Evolutionary conservation across 2,329 filamentous ascomycete genomes (phyloP).

Genomic region (Aspergillus intermedius): DNA sequence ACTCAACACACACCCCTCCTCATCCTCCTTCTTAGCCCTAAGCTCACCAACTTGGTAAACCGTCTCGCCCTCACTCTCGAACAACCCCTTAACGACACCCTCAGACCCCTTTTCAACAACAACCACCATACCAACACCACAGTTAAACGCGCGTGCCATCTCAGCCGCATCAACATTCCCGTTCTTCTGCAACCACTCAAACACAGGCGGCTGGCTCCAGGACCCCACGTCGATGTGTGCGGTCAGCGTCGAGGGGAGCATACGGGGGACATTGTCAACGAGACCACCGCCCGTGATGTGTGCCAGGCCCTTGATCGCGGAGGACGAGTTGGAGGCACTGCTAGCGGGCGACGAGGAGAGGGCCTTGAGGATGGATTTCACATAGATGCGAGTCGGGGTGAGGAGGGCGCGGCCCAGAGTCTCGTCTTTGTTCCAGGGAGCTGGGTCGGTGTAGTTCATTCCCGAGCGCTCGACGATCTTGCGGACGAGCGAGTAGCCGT

Average conservation of each 20-base stretch:
- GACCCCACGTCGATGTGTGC: conserved; percentile 71
- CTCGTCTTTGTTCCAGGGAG: conserved; percentile 68
- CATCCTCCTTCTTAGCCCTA: conserved; percentile 47
- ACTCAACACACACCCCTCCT: conserved; percentile 57
- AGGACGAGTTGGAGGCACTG: conserved; percentile 49
- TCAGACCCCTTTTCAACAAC: conserved; percentile 64
- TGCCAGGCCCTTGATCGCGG: conserved; percentile 74
- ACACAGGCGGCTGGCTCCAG: conserved; percentile 73
- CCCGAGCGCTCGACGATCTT: conserved; percentile 72
- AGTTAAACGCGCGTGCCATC: conserved; percentile 92
- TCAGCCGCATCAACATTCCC: conserved; percentile 66
- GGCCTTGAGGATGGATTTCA: conserved; percentile 68
- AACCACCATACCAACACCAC: conserved; percentile 87
- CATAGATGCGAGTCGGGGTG: conserved; percentile 89
- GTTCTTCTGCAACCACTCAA: conserved; percentile 74
- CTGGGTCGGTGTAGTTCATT: conserved; percentile 62
- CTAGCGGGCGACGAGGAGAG: conserved; percentile 45
- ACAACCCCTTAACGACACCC: conserved; percentile 51
- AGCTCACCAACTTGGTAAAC: conserved; percentile 72
- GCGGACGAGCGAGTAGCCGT: conserved; percentile 94
- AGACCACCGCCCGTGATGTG: conserved; percentile 96
- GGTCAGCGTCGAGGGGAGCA: conserved; percentile 71
- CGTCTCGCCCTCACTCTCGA: conserved; percentile 65
- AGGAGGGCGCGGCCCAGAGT: conserved; percentile 73
- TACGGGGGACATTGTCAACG: conserved; percentile 87